Evolutionary conservation across 768 basidiomycete species (phyloP).

Genomic region (Gelatoporia subvermispora): DNA sequence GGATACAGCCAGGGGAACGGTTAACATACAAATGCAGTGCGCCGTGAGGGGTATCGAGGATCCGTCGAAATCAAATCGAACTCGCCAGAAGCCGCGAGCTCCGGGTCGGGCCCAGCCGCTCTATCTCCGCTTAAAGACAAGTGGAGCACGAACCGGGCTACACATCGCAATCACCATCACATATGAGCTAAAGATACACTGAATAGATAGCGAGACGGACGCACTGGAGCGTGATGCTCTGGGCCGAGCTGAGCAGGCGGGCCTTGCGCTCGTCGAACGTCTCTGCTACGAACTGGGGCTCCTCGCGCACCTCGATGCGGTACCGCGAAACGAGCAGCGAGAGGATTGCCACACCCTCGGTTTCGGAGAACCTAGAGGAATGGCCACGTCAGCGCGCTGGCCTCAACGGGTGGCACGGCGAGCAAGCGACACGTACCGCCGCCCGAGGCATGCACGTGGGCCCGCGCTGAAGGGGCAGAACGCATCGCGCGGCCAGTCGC

Average conservation of each 20-base stretch:
- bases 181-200: neutral
- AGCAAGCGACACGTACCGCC: constrained; percentile 26
- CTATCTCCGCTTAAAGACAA: constrained; percentile 16
- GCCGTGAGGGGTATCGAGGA: no score
- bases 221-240: constrained; percentile 19
- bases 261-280: constrained; percentile 41
- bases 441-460: constrained; percentile 41
- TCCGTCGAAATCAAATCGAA: no score
- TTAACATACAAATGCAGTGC: no score
- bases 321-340: constrained; percentile 44
- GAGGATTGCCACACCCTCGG: constrained; percentile 44
- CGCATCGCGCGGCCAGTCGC: constrained; percentile 50
- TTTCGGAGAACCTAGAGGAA: constrained; percentile 37
- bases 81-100: no score
- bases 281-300: constrained; percentile 35
- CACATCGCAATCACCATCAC: neutral
- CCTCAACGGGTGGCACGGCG: neutral
- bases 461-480: constrained; percentile 50
- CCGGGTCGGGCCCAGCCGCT: neutral
- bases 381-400: constrained; percentile 20
- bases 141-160: constrained; percentile 16
- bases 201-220: constrained; percentile 5
- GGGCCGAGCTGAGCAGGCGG: constrained; percentile 13
- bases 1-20: no score
- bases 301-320: constrained; percentile 31